Evolutionary conservation across 106 monocot genomes (phyloP).

Genomic region (Narthecium ossifragum): DNA sequence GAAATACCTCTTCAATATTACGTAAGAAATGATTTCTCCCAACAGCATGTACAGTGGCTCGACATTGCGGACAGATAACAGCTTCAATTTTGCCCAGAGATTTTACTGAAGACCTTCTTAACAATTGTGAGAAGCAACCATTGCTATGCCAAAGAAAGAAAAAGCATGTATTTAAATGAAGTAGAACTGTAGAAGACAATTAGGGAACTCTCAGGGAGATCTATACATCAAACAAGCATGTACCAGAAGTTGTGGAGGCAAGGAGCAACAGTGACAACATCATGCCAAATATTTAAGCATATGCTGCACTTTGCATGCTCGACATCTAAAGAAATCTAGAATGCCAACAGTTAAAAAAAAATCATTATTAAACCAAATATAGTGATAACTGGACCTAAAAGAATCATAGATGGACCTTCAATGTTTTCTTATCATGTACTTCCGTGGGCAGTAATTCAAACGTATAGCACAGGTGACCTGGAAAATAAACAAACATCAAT

Average conservation of each 20-base stretch:
- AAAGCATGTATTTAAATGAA: constrained; percentile 1
- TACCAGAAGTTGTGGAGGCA: constrained; percentile 99
- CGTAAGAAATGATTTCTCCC: constrained; percentile 92
- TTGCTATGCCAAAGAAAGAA: constrained; percentile 42
- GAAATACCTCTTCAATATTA: constrained; percentile 92
- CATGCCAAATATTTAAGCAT: constrained; percentile 98
- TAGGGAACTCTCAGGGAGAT: background rate
- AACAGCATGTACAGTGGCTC: constrained; percentile 64
- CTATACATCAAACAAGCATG: constrained; percentile 1
- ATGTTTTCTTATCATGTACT: constrained; percentile 22
- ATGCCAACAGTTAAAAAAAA: background rate
- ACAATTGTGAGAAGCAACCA: constrained; percentile 95
- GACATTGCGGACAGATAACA: constrained; percentile 78
- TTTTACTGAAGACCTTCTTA: constrained; percentile 57
- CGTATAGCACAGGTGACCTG: constrained; percentile 65
- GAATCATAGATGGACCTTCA: constrained; percentile 37
- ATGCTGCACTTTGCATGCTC: constrained; percentile 98
- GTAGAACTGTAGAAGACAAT: background rate
- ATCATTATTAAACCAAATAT: background rate
- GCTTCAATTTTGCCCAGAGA: constrained; percentile 23
- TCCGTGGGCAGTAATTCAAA: constrained; percentile 32
- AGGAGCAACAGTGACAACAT: constrained; percentile 94
- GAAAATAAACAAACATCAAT: no score
- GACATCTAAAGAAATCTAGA: constrained; percentile 67
- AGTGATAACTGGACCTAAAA: constrained; percentile 6